Base-by-base conservation (phyloP, 2,329 filamentous ascomycete species). In the Pseudogymnoascus sp. region DNA sequence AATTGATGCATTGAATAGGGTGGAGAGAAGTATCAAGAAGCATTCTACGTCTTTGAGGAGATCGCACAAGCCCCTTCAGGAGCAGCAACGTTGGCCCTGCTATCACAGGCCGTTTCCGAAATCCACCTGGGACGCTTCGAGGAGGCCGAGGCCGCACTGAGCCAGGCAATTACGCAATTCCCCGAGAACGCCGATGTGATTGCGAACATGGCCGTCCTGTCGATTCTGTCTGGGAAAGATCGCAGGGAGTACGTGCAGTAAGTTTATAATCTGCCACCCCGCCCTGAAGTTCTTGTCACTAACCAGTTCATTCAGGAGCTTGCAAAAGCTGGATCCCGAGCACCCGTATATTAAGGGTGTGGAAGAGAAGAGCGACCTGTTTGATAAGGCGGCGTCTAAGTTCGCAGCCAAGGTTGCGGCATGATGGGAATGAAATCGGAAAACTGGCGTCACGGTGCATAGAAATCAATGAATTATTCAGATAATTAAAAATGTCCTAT, bases 31-130 rank as follows among this genome's bases (percentile, higher is more conserved):
- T 97, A 97, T 77, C 94, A 97, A 73, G 90, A 94, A 73, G 88
- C 93, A 16, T 97, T 96, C 77, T 97, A 99, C 80, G 93, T 97
- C 65, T 97, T 91, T 72, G 93, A 97, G 77, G 94, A 99, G 76
- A 84, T 97, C 59, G 93, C 94, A 4, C 91, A 96, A 73, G 88
- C 90, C 28, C 88, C 92, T 2, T 86, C 90, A 33, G 92, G 90
- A 16, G 87, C 91, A 59, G 90, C 90, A 14, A 82, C 87, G 61
- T 82, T 87, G 68, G 89, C 85, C 16, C 83, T 97, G 63, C 85
- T 96, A 65, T 88, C 91, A 18, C 94, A 97, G 78, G 93, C 92
- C 25, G 86, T 97, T 25, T 89, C 91, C 23, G 93, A 99, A 76
- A 79, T 97, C 62, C 94, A 97, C 73, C 85, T 97, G 28, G 92